Evolutionary conservation across 2,329 filamentous ascomycete species (phyloP), one percentile per base, ranked within the genome.

Genomic region (Podosphaera xanthii): DNA sequence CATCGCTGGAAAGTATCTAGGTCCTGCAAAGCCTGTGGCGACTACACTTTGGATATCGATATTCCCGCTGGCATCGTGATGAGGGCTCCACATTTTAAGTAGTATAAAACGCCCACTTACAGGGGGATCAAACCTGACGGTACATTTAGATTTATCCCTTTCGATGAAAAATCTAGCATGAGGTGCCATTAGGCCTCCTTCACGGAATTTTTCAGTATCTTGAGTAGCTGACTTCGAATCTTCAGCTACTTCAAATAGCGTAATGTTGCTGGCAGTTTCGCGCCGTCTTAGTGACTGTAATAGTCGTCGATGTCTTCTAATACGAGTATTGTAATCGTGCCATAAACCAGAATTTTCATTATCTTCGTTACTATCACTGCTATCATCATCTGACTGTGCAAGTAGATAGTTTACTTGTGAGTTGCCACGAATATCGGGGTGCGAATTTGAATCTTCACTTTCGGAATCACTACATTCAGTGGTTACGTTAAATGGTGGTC

Each of bases 11-110:
- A 94, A 92, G 70, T 83, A 95, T 61, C 90, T 79, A 8, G 87
- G 86, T 3, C 91, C 91, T 0, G 87, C 86, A 71, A 83, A 96
- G 0, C 91, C 91, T 66, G 86, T 83, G 1, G 83, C 86, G 60
- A 89, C 78, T 33, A 96, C 83, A 53, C 84, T 87, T 70, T 95
- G 86, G 46, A 97, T 88, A 68, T 95, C 89, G 63, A 96, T 94
- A 66, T 94, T 94, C 60, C 74, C 74, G 4, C 69, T 65, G 3
- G 79, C 76, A 55, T 83, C 80, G 34, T 81, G 78, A 61, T 80
- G 79, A 1, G 86, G 85, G 65, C 83, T 89, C 86, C 88, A 96
- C 69, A 96, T 80, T 74, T 96, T 96, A 63, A 97, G 75, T 49
- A 96, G 72, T 58, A 97, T 84, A 69, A 86, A 94, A 60, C 87